Evolutionary conservation across 257 asterid genomes (phyloP).

Genomic region (Capsicum pubescens): DNA sequence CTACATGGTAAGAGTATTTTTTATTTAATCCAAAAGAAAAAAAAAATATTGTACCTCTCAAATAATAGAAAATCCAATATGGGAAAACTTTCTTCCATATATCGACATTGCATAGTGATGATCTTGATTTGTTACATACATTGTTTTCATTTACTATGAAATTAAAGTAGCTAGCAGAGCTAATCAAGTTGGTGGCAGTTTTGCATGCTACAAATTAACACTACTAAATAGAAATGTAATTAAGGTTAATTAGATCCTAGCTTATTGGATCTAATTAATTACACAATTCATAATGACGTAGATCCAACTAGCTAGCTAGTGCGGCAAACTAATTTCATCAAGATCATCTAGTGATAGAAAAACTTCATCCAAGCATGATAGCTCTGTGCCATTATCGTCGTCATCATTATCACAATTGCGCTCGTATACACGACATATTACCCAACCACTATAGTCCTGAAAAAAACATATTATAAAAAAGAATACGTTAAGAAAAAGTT

Average conservation of each 20-base stretch:
- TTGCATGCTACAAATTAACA: neutral
- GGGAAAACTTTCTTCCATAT: neutral
- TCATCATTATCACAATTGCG: constrained; percentile 46
- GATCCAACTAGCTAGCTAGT: constrained; percentile 30
- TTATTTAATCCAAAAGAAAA: neutral
- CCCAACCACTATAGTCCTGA: constrained; percentile 91
- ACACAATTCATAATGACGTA: neutral
- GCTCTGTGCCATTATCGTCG: constrained; percentile 74
- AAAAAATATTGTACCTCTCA: neutral
- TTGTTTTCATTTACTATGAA: constrained; percentile 15
- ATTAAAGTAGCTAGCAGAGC: neutral
- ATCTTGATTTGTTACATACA: constrained; percentile 16
- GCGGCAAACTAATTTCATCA: constrained; percentile 83
- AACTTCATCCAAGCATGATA: constrained; percentile 97
- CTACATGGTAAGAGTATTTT: neutral
- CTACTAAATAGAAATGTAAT: neutral
- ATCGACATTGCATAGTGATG: constrained; percentile 5
- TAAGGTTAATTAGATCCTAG: constrained; percentile 36
- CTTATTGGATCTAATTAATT: constrained; percentile 40
- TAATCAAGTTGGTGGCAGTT: neutral
- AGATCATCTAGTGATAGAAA: constrained; percentile 85
- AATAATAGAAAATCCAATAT: neutral
- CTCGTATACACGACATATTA: constrained; percentile 83
- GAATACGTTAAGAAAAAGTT: too few relatives aligned
- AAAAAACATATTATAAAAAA: neutral